phyloP scores from a whole-genome alignment of 306 rosid genomes.

The Cucurbita argyrosperma region DNA sequence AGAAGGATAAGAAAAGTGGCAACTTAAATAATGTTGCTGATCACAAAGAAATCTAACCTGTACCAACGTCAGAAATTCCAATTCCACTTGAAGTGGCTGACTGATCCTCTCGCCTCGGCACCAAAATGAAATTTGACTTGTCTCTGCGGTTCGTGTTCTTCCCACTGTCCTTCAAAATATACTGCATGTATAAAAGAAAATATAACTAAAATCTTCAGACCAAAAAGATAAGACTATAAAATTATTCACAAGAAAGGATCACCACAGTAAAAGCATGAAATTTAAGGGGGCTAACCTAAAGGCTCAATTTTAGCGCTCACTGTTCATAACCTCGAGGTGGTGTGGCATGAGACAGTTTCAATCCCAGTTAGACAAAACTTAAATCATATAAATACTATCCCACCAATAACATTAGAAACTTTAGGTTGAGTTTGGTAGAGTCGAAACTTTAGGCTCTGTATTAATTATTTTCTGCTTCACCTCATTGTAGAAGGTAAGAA shows the following conservation, averaged over 20 bases:
- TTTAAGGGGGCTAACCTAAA: neutral
- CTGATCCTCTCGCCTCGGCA: constrained; percentile 55
- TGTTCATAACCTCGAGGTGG: neutral
- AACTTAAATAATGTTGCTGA: neutral
- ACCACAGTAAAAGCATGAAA: neutral
- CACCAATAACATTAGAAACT: neutral
- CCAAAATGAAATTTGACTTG: constrained; percentile 41
- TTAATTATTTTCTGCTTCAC: neutral
- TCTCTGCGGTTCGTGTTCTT: constrained; percentile 43
- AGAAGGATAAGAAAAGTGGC: neutral
- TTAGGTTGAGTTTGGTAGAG: neutral
- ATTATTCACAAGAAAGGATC: neutral
- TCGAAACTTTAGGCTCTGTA: neutral
- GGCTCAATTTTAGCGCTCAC: neutral
- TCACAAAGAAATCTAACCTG: constrained; percentile 13
- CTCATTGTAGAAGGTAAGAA: neutral
- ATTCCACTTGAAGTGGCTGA: constrained; percentile 33
- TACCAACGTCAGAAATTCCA: constrained; percentile 36
- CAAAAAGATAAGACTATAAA: neutral
- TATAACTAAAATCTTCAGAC: neutral
- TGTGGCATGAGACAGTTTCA: neutral
- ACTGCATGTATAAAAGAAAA: constrained; percentile 37
- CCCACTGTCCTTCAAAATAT: constrained; percentile 61
- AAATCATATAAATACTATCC: neutral
- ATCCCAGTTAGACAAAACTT: neutral